A percentile compares a stretch with the other conserved stretches of the same genome.
Conservation (phyloP, 768 basidiomycete genomes). For the Lepiota venenata region DNA sequence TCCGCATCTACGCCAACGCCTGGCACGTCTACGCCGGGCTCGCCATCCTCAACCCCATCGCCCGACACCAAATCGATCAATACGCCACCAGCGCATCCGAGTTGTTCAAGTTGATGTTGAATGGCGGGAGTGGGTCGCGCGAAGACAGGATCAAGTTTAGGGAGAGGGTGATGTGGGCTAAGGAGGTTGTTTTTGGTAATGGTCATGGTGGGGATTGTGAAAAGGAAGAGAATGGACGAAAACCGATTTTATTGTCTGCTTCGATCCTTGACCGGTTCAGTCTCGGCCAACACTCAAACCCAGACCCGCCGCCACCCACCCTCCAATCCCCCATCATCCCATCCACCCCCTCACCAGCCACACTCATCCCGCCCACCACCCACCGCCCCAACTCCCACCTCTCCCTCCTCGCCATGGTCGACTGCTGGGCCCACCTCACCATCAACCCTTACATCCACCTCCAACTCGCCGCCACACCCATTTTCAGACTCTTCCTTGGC, state of each 20-base stretch:
- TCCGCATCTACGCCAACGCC: slow-evolving; percentile 94
- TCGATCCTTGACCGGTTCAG: slow-evolving; percentile 88
- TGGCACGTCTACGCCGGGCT: slow-evolving; percentile 99
- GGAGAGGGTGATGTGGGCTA: slow-evolving; percentile 68
- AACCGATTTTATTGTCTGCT: slow-evolving; percentile 80
- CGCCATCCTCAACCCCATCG: slow-evolving; percentile 95
- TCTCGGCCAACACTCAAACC: slow-evolving; percentile 44
- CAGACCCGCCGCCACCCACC: neutral
- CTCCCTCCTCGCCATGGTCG: slow-evolving; percentile 95
- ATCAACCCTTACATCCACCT: slow-evolving; percentile 92
- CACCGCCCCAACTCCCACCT: slow-evolving; percentile 84
- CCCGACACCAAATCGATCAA: slow-evolving; percentile 85
- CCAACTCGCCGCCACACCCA: slow-evolving; percentile 89
- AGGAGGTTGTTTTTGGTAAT: slow-evolving; percentile 72
- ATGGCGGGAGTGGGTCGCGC: slow-evolving; percentile 36
- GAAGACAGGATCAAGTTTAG: slow-evolving; percentile 50
- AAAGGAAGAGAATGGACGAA: slow-evolving; percentile 24
- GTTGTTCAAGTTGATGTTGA: slow-evolving; percentile 94
- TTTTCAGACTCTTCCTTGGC: slow-evolving; percentile 96
- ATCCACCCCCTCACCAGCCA: slow-evolving; percentile 10
- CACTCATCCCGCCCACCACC: slow-evolving; percentile 36
- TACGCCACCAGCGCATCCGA: slow-evolving; percentile 84
- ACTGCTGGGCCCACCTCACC: slow-evolving; percentile 88
- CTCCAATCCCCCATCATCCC: slow-evolving; percentile 3
- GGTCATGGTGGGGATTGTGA: slow-evolving; percentile 16